These are phyloP conservation scores for sweet orange (Citrus sinensis) DNA, from an alignment of 345 rosid genomes.

Conservation along the genomic window DVS_A1.0 CM039161.1:19212501-19213000, in stretches of 20 bases:
- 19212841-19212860: background rate
- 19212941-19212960: constrained; percentile 26
- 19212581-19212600: background rate
- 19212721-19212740: constrained; percentile 38
- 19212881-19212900: background rate
- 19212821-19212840: constrained; percentile 10
- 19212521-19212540: background rate
- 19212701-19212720: constrained; percentile 43
- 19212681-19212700: constrained; percentile 29
- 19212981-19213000: background rate
- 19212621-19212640: background rate
- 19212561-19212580: background rate
- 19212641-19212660: background rate
- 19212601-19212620: background rate
- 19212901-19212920: constrained; percentile 10
- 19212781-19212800: constrained; percentile 43
- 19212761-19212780: constrained; percentile 38
- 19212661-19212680: constrained; percentile 21
- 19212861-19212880: background rate
- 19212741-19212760: constrained; percentile 36
- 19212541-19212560: background rate
- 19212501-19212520: background rate
- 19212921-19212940: constrained; percentile 4
- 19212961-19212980: constrained; percentile 48
- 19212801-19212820: constrained; percentile 38